phyloP scores from a whole-genome alignment of 352 stramenopile species.

The Blastocystis sp. region DNA sequence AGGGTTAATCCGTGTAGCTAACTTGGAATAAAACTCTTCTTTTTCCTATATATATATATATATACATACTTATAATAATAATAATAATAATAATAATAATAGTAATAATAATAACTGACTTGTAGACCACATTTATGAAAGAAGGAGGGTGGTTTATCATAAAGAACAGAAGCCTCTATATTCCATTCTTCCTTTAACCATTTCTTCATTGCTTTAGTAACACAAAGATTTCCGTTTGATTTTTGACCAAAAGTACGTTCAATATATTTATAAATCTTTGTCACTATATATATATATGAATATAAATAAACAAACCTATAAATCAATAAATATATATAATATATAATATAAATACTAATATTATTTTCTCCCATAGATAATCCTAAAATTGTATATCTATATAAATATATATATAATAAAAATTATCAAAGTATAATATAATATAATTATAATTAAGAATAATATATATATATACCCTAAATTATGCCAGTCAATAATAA shows the following conservation, averaged over 20 bases:
- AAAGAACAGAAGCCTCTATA: constrained; percentile 62
- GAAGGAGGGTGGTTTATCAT: constrained; percentile 77
- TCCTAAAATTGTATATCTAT: constrained; percentile 86
- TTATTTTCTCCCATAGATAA: constrained; percentile 51
- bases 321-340: constrained; percentile 17
- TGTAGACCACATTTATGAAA: constrained; percentile 54
- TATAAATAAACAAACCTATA: constrained; percentile 44
- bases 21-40: constrained; percentile 39
- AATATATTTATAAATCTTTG: constrained; percentile 53
- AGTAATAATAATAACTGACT: constrained; percentile 31
- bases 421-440: too few relatives aligned
- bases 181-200: constrained; percentile 70
- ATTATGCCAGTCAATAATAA: constrained; percentile 99
- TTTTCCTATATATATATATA: not conserved
- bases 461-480: constrained; percentile 51
- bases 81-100: not conserved
- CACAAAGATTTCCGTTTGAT: constrained; percentile 78
- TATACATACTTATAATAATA: constrained; percentile 1
- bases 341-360: constrained; percentile 38
- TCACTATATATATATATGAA: constrained; percentile 11
- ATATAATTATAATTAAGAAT: not conserved
- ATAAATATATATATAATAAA: too few relatives aligned
- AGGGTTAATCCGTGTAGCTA: not conserved
- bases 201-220: constrained; percentile 73
- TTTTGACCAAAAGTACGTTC: constrained; percentile 65